Evolutionary conservation across 2,329 filamentous ascomycete species (phyloP).

Genomic region (Ustulina deusta): DNA sequence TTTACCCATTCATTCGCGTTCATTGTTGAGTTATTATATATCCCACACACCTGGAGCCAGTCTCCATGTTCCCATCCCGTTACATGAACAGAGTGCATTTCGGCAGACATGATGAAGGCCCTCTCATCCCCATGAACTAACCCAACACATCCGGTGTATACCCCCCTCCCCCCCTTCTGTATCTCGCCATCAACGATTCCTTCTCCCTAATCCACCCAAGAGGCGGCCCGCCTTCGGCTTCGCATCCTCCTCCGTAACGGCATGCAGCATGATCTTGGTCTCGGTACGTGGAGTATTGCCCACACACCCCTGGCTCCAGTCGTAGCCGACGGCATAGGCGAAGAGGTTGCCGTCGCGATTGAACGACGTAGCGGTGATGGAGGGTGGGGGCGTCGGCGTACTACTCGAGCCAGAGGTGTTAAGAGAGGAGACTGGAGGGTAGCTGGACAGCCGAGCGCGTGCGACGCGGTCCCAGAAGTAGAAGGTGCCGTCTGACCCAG

Average conservation of each 20-base stretch:
- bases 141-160: not conserved
- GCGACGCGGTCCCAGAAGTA: constrained; percentile 69
- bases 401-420: not conserved
- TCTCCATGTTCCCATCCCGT: not conserved
- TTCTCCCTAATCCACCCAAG: no score
- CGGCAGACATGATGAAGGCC: not conserved
- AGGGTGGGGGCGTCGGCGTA: constrained; percentile 54
- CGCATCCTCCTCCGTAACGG: constrained; percentile 43
- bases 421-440: not conserved
- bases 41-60: not conserved
- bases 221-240: not conserved
- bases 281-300: constrained; percentile 44
- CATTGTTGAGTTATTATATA: no score
- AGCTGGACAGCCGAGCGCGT: constrained; percentile 55
- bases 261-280: constrained; percentile 49
- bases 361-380: constrained; percentile 73
- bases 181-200: not conserved
- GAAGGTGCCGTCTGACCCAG: constrained; percentile 53
- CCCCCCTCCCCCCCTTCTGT: not conserved
- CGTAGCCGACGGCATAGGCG: constrained; percentile 75
- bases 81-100: not conserved
- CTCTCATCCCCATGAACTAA: not conserved
- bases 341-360: constrained; percentile 68
- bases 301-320: constrained; percentile 76
- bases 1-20: not conserved